These are phyloP conservation scores for Daldinia grandis DNA, from an alignment of 495 filamentous ascomycete species.

Conservation along the genomic window DNA sequence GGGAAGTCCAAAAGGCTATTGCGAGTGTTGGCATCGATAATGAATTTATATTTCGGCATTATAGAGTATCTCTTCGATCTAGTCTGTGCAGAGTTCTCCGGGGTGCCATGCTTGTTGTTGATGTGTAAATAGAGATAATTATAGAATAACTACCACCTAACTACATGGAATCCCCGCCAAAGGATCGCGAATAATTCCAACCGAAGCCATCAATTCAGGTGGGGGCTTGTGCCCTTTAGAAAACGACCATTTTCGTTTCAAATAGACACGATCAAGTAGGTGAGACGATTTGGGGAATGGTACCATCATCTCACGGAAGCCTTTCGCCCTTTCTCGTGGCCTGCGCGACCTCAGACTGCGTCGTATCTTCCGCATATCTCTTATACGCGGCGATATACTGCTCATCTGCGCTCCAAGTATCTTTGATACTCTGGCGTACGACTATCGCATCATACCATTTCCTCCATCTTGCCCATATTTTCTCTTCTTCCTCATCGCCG, in stretches of 20 bases:
- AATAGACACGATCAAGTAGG: not conserved
- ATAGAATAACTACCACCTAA: too few relatives aligned
- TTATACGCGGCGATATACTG: conserved; percentile 71
- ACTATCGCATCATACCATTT: conserved; percentile 66
- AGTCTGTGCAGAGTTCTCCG: not conserved
- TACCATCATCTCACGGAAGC: conserved; percentile 59
- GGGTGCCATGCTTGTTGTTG: not conserved
- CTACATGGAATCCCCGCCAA: not conserved
- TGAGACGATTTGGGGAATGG: not conserved
- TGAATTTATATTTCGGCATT: not conserved
- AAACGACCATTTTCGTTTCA: not conserved
- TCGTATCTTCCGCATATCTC: conserved; percentile 76
- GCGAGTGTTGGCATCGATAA: not conserved
- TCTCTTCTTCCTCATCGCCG: conserved; percentile 54
- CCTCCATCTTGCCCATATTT: conserved; percentile 67
- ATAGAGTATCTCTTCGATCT: not conserved
- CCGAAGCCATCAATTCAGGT: not conserved
- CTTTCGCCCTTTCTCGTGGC: conserved; percentile 68
- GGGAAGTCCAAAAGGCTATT: not conserved
- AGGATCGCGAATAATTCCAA: not conserved
- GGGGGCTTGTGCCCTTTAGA: not conserved
- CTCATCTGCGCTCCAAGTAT: conserved; percentile 69
- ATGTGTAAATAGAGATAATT: conserved; percentile 18
- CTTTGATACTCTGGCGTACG: conserved; percentile 62
- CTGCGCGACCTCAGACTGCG: conserved; percentile 73